Conservation (phyloP, 305 asterid species). For the Fraxinus sp. region DNA sequence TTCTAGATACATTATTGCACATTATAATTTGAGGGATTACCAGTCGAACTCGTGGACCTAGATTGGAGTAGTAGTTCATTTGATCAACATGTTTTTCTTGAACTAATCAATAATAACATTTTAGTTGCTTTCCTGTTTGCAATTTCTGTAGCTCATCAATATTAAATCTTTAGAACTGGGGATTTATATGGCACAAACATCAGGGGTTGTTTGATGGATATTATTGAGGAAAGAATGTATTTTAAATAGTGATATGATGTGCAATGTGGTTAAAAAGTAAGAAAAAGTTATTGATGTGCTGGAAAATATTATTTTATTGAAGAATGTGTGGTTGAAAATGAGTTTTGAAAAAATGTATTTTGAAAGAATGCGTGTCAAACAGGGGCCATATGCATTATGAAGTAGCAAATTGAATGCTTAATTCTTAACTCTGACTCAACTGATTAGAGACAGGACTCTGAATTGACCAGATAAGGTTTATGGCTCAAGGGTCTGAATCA, state of each 20-base stretch:
- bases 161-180: not conserved
- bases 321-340: no score
- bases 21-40: not conserved
- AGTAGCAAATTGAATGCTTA: not conserved
- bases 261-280: no score
- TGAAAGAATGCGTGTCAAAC: no score
- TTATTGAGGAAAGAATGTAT: no score
- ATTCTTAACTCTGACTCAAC: not conserved
- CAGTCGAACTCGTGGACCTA: not conserved
- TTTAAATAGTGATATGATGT: no score
- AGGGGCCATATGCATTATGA: not conserved
- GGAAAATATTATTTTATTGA: no score
- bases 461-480: slow-evolving; percentile 1
- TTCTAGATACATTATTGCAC: not conserved
- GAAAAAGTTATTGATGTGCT: no score
- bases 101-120: not conserved
- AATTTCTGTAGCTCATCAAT: not conserved
- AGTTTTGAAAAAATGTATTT: no score
- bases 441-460: not conserved
- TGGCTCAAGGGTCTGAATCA: not conserved
- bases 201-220: not conserved
- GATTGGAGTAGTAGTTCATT: not conserved
- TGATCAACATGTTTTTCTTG: not conserved
- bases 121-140: not conserved
- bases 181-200: not conserved